Evolutionary conservation across 2,329 filamentous ascomycete species (phyloP).

Genomic region (Alternaria sp.): DNA sequence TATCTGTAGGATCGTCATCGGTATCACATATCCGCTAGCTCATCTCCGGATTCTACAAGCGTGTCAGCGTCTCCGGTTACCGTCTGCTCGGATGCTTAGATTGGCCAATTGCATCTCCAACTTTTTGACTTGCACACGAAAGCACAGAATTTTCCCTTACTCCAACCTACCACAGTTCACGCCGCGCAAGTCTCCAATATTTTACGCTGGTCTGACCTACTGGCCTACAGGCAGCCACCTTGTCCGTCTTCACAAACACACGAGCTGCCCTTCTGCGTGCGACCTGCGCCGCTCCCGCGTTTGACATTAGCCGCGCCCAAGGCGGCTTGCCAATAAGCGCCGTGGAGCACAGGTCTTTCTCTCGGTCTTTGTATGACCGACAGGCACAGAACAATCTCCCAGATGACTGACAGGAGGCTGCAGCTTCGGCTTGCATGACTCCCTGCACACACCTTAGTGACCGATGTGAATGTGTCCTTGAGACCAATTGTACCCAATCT

Average conservation of each 20-base stretch:
- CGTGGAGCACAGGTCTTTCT: constrained; percentile 8
- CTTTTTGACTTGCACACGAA: not conserved
- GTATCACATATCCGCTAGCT: constrained; percentile 15
- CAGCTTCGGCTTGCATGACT: constrained; percentile 4
- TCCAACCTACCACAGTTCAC: constrained; percentile 8
- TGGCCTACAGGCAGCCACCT: constrained; percentile 10
- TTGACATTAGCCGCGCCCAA: constrained; percentile 27
- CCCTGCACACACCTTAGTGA: not conserved
- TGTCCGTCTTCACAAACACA: constrained; percentile 4
- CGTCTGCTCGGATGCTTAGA: constrained; percentile 21
- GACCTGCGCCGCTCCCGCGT: constrained; percentile 24
- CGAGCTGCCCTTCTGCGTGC: constrained; percentile 9
- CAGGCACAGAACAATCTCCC: constrained; percentile 7
- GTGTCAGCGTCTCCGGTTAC: constrained; percentile 19
- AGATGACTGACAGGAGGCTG: constrained; percentile 16
- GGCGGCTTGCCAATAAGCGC: constrained; percentile 17
- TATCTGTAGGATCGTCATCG: constrained; percentile 5
- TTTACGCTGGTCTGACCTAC: not conserved
- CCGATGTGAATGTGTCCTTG: not conserved
- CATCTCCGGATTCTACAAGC: constrained; percentile 17
- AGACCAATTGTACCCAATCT: not conserved
- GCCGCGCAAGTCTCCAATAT: constrained; percentile 5
- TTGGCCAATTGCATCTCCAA: constrained; percentile 13
- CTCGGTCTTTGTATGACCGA: constrained; percentile 11
- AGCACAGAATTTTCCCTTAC: not conserved